These are phyloP conservation scores for Stagonosporopsis chrysanthemi DNA, from an alignment of 2,329 filamentous ascomycete species.

Conservation along the genomic window DNA sequence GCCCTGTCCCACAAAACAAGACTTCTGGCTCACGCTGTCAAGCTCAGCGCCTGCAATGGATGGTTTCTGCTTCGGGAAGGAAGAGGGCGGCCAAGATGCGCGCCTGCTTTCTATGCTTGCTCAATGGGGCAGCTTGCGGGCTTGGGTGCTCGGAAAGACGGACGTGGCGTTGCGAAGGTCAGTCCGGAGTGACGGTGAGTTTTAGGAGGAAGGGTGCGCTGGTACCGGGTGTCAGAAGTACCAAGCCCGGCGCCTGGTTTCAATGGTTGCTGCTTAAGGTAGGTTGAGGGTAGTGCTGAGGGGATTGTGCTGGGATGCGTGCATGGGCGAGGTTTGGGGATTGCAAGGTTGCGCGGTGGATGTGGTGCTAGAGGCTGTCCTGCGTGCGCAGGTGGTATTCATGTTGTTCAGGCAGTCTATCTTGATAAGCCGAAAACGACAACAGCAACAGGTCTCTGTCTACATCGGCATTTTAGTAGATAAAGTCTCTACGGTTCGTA, in stretches of 20 bases:
- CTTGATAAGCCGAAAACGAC: not conserved
- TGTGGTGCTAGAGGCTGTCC: not conserved
- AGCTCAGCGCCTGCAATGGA: constrained; percentile 19
- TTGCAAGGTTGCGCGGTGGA: too few relatives aligned
- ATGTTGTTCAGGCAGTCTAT: not conserved
- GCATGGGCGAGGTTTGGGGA: not conserved
- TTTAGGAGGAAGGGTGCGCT: not conserved
- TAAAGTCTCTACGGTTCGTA: not conserved
- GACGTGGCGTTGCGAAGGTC: not conserved
- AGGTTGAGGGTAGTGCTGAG: not conserved
- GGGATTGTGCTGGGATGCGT: not conserved
- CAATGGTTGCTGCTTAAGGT: not conserved
- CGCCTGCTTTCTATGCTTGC: constrained; percentile 23
- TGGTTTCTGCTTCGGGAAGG: constrained; percentile 1
- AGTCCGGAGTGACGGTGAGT: not conserved
- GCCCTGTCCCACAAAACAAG: not conserved
- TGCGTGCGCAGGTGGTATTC: not conserved
- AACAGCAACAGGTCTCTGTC: not conserved
- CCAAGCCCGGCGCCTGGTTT: constrained; percentile 1
- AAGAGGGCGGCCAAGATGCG: not conserved
- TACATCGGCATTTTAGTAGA: not conserved
- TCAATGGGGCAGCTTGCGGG: constrained; percentile 6
- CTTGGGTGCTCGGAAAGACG: not conserved
- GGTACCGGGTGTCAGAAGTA: not conserved
- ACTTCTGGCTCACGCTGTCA: constrained; percentile 7